Evolutionary conservation across 2,329 filamentous ascomycete genomes (phyloP).

Genomic region (Arthroderma uncinatum): DNA sequence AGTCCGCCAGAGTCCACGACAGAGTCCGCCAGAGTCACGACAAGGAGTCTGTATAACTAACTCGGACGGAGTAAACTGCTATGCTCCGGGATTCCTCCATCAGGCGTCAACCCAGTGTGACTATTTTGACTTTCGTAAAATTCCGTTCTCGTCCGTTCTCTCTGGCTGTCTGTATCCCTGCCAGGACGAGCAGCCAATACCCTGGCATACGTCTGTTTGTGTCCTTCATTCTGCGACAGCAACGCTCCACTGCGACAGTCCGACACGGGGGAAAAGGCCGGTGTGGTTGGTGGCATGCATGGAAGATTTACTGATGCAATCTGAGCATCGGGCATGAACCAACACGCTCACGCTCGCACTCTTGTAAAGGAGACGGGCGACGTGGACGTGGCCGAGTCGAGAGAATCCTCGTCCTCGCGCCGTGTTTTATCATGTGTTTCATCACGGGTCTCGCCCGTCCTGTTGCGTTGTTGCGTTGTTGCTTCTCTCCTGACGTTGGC

Average conservation of each 20-base stretch:
- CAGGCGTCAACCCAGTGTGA: background rate
- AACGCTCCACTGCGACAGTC: background rate
- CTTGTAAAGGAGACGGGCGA: background rate
- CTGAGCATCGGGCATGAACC: background rate
- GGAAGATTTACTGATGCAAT: background rate
- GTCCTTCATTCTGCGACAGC: background rate
- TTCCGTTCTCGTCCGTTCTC: conserved; percentile 3
- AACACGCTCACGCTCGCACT: background rate
- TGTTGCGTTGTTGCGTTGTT: background rate
- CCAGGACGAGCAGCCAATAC: background rate
- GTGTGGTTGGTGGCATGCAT: background rate
- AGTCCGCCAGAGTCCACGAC: background rate
- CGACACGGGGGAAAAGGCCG: background rate
- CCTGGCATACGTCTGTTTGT: background rate
- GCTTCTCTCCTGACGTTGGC: background rate
- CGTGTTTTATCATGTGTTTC: conserved; percentile 5
- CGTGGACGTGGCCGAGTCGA: background rate
- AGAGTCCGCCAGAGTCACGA: background rate
- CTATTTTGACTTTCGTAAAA: conserved; percentile 1
- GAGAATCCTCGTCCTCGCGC: background rate
- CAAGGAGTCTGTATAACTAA: background rate
- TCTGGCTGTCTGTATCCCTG: background rate
- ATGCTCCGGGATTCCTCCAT: background rate
- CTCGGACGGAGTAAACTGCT: background rate
- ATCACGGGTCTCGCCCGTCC: background rate